These are phyloP conservation scores for Stevia rebaudiana DNA, from an alignment of 140 eudicot species.

Conservation along the genomic window DNA sequence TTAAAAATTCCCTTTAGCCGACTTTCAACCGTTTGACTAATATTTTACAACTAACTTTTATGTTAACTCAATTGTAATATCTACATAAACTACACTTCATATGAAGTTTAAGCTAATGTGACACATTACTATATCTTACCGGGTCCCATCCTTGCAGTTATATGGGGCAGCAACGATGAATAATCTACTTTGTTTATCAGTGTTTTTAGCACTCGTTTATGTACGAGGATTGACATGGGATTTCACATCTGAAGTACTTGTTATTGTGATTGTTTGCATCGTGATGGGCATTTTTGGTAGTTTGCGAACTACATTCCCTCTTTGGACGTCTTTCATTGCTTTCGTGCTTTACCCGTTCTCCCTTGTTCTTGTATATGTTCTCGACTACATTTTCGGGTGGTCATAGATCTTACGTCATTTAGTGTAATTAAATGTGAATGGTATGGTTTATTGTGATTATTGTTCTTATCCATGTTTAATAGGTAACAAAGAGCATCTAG, in stretches of 20 bases:
- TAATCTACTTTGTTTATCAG: slow-evolving; percentile 54
- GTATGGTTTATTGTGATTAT: not conserved
- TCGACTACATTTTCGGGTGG: slow-evolving; percentile 52
- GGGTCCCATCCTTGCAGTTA: slow-evolving; percentile 29
- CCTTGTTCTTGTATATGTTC: slow-evolving; percentile 51
- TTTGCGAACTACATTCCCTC: slow-evolving; percentile 55
- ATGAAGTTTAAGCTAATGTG: not conserved
- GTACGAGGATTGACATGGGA: slow-evolving; percentile 58
- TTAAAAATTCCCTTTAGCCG: not conserved
- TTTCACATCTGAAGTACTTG: slow-evolving; percentile 57
- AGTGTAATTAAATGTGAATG: not conserved
- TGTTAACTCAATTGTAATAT: too few species aligned
- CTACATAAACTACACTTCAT: not conserved
- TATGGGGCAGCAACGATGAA: slow-evolving; percentile 68
- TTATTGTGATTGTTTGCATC: slow-evolving; percentile 61
- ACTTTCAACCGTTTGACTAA: not conserved
- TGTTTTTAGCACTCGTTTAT: slow-evolving; percentile 53
- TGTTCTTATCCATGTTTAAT: not conserved
- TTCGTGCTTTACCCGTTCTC: slow-evolving; percentile 57
- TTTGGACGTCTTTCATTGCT: slow-evolving; percentile 58
- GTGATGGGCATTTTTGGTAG: slow-evolving; percentile 54
- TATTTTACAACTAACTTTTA: not conserved
- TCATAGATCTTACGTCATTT: slow-evolving; percentile 29
- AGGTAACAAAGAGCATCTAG: not conserved
- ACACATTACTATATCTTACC: not conserved